These are phyloP conservation scores for Orbilia quercus DNA, from an alignment of 2,329 filamentous ascomycete species.

Conservation along the genomic window DNA sequence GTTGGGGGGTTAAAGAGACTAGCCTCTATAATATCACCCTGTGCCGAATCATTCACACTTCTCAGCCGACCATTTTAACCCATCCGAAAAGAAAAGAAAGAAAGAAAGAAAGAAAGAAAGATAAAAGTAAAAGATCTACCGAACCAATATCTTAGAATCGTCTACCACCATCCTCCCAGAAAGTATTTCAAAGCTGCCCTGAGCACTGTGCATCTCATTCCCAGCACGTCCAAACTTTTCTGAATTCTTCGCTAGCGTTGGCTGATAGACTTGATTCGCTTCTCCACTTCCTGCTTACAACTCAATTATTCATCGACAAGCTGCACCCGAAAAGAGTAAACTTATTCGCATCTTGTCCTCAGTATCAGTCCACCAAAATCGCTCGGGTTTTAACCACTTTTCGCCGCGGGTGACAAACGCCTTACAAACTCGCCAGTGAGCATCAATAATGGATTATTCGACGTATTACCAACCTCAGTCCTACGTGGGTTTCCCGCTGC, in stretches of 20 bases:
- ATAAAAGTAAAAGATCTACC: too few relatives aligned
- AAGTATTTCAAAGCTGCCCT: conserved; percentile 4
- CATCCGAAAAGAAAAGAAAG: too few relatives aligned
- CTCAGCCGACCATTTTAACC: too few relatives aligned
- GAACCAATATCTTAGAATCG: conserved; percentile 15
- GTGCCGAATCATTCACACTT: too few relatives aligned
- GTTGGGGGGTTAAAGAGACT: too few relatives aligned
- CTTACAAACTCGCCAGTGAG: conserved; percentile 36
- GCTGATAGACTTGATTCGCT: conserved; percentile 49
- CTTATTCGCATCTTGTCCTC: conserved; percentile 31
- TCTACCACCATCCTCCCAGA: conserved; percentile 20
- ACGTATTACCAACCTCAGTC: conserved; percentile 55
- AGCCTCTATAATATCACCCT: too few relatives aligned
- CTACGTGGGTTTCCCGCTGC: conserved; percentile 50
- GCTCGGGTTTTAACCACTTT: too few relatives aligned
- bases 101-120: too few relatives aligned
- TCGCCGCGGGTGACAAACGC: conserved; percentile 43
- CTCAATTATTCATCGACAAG: conserved; percentile 55
- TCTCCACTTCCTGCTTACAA: conserved; percentile 57
- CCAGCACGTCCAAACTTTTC: not conserved
- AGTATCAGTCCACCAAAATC: conserved; percentile 40
- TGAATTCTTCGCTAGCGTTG: conserved; percentile 36
- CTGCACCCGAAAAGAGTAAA: conserved; percentile 56
- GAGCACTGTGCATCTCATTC: conserved; percentile 4
- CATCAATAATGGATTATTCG: conserved; percentile 56